Evolutionary conservation across 2,329 filamentous ascomycete species (phyloP), one percentile per base, ranked within the genome.

Genomic region (Penicillium sp.): DNA sequence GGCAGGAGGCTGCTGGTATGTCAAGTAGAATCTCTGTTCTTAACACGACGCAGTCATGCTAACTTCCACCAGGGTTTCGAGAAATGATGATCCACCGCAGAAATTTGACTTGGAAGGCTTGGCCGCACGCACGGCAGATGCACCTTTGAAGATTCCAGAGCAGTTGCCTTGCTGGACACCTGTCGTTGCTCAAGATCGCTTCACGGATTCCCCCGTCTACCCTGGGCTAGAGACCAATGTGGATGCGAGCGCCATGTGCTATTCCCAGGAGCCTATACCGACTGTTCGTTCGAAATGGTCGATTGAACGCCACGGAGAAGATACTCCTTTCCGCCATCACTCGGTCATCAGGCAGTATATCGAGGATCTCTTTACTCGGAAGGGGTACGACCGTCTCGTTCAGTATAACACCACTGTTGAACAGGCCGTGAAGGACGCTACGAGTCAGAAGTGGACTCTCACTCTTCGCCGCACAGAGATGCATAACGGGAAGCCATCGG

Each of bases 161-260:
- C 60, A 65, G 0, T 71, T 87, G 0, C 86, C 85, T 3, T 75
- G 80, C 0, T 73, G 77, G 54, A 76, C 78, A 0, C 76, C 80
- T 0, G 77, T 76, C 42, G 71, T 75, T 12, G 59, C 69, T 1
- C 78, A 79, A 58, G 78, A 81, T 17, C 82, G 85, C 2, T 86
- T 83, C 66, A 73, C 78, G 12, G 85, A 88, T 60, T 85, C 85
- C 0, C 83, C 84, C 0, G 79, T 88, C 17, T 89, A 89, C 63
- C 84, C 85, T 0, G 82, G 83, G 20, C 74, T 89, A n/a, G 85
- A 89, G 68, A 89, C 86, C 2, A 90, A 90, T 63, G 83, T 90
- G 45, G 82, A 84, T 62, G 77, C 78, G 5, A 67, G 81, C 1
- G 78, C 84, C 0, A 90, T 90, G 88, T 78, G 81, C 15, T 90